These are phyloP conservation scores for Trichoderma breve DNA, from an alignment of 2,329 filamentous ascomycete genomes.

Conservation along the genomic window DNA sequence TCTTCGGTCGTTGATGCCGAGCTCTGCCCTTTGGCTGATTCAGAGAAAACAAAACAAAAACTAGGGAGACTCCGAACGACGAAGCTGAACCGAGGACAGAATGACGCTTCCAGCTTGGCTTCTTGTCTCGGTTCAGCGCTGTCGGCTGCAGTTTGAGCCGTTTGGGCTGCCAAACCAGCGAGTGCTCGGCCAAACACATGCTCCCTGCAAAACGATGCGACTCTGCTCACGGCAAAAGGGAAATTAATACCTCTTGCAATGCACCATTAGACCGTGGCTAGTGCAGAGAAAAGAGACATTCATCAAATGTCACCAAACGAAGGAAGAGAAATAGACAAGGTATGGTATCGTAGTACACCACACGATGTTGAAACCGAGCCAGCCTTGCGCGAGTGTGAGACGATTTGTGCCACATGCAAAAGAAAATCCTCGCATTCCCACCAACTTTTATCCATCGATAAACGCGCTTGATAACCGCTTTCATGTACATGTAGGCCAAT, in stretches of 20 bases:
- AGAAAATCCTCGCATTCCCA: neutral
- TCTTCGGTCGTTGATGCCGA: neutral
- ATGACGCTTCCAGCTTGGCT: neutral
- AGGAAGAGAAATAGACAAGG: neutral
- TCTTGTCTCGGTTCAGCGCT: neutral
- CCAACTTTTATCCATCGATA: neutral
- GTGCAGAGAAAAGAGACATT: neutral
- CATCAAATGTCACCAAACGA: neutral
- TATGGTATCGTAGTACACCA: neutral
- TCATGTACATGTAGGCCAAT: neutral
- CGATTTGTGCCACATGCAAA: slow-evolving; percentile 11
- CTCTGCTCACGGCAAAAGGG: neutral
- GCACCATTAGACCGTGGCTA: neutral
- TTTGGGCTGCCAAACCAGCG: neutral
- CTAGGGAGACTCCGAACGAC: neutral
- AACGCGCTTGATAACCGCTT: neutral
- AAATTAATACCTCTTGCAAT: slow-evolving; percentile 12
- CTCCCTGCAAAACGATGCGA: neutral
- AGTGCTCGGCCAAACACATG: neutral
- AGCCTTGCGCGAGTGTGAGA: neutral
- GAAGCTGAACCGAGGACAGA: neutral
- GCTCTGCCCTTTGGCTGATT: neutral
- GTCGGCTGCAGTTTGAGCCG: slow-evolving; percentile 12
- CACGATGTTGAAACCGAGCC: neutral
- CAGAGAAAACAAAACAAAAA: neutral